Base-by-base conservation (phyloP, 2,329 filamentous ascomycete genomes). In the Cladosporium sp. region DNA sequence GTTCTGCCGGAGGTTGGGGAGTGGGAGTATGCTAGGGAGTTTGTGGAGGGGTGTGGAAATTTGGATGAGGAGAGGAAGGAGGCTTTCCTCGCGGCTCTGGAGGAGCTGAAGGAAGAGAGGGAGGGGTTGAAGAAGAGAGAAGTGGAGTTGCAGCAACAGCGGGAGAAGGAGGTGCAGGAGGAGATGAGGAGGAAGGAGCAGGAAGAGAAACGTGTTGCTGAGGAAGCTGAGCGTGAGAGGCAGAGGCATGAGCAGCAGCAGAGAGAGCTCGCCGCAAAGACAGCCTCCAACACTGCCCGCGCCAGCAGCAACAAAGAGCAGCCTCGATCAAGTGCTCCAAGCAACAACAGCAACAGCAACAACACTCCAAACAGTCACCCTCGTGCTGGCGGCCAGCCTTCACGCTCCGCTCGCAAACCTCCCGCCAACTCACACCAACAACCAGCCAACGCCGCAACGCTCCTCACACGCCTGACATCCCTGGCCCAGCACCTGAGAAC, bases 11-110 rank as follows among this genome's bases (percentile, higher is more conserved):
- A 91, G 54, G 97, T 97, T 66, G 86, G 90, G 57, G 91, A 97
- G 75, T 99, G 94, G 94, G 90, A 96, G 58, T 97, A 97, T 67
- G 91, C 94, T 3, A 84, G 85, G 59, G 90, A 96, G 65, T 97
- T 97, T 72, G 95, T 97, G 68, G 85, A 81, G 67, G 84, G 91
- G 68, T 94, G 87, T 71, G 86, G 93, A 47, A 85, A 96, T 24
- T 81, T 99, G 1, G 78, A 82, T 58, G 72, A 83, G 62, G 76
- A 81, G 44, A 76, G 80, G 57, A 86, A 83, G 83, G 79, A 83
- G 57, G 72, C 75, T 22, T 82, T 82, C 65, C 74, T 78, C 25
- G 19, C 40, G 17, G 58, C 53, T n/a, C 22, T 58, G 20, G 50
- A 52, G 6, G 50, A 49, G 15, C 17, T 58, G 48, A 83, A 85